Percentiles rank a stretch among this genome's conserved stretches.
These are phyloP conservation scores for Ilex asprella DNA, from an alignment of 257 asterid genomes.

Conservation along the genomic window DNA sequence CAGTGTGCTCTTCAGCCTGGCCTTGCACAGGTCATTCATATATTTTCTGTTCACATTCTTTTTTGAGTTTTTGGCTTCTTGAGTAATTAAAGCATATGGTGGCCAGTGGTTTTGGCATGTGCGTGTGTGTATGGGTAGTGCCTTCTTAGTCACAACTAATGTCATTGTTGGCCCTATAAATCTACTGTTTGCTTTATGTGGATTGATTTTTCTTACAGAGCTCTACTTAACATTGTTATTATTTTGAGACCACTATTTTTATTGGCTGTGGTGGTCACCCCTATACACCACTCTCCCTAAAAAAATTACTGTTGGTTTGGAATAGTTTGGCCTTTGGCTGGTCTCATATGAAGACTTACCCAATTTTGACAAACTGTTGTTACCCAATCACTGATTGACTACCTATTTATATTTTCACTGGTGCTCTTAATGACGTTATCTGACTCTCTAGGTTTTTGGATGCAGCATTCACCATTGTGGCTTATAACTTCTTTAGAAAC, in stretches of 20 bases:
- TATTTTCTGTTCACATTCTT: conserved; percentile 9
- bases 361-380: neutral
- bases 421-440: no score
- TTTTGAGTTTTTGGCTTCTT: conserved; percentile 4
- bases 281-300: neutral
- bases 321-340: neutral
- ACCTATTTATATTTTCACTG: no score
- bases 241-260: neutral
- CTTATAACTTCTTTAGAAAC: no score
- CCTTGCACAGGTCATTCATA: conserved; percentile 81
- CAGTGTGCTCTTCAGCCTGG: conserved; percentile 99
- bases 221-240: no score
- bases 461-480: no score
- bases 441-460: no score
- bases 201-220: neutral
- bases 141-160: neutral
- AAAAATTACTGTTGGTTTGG: neutral
- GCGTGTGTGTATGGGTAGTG: neutral
- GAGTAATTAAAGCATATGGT: conserved; percentile 2
- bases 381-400: no score
- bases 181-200: neutral
- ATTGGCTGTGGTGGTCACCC: neutral
- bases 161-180: no score
- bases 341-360: neutral
- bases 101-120: neutral